Conservation (phyloP, 768 basidiomycete species). For the Kwoniella sp. region DNA sequence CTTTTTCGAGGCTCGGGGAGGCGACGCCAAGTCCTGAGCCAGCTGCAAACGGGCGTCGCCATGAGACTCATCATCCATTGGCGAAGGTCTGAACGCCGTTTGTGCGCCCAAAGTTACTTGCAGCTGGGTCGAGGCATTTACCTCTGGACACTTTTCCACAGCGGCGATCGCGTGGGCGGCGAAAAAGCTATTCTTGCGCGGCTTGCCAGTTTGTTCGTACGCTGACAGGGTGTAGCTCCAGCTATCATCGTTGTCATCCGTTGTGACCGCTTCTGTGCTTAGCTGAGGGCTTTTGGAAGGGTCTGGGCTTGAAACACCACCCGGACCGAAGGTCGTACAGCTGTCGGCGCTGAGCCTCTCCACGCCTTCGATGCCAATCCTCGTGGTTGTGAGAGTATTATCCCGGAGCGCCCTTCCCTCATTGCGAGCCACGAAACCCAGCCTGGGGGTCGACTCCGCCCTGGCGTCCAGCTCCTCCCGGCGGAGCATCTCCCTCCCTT, state of each 20-base stretch:
- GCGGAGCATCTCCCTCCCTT: conserved; percentile 4
- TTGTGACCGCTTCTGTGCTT: too few relatives aligned
- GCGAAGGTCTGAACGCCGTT: too few relatives aligned
- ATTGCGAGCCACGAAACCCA: too few relatives aligned
- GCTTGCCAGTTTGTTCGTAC: conserved; percentile 9
- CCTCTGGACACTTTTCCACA: too few relatives aligned
- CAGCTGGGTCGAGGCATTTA: too few relatives aligned
- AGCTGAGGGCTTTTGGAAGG: too few relatives aligned
- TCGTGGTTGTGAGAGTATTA: neutral
- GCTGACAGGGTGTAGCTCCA: conserved; percentile 25
- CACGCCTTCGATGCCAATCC: conserved; percentile 6
- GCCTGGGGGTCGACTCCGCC: conserved; percentile 1
- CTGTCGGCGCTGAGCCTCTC: conserved; percentile 11
- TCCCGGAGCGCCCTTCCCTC: neutral
- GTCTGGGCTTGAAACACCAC: neutral
- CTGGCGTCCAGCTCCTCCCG: neutral
- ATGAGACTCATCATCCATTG: too few relatives aligned
- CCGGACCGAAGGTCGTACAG: conserved; percentile 5
- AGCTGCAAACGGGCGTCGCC: too few relatives aligned
- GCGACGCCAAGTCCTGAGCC: too few relatives aligned
- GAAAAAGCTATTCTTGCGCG: conserved; percentile 12
- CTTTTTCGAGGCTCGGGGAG: too few relatives aligned
- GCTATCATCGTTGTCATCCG: conserved; percentile 19
- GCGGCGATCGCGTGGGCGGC: neutral
- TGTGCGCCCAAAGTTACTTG: too few relatives aligned